phyloP scores from a whole-genome alignment of 441 rosid species.

The Flueggea neowawraea region DNA sequence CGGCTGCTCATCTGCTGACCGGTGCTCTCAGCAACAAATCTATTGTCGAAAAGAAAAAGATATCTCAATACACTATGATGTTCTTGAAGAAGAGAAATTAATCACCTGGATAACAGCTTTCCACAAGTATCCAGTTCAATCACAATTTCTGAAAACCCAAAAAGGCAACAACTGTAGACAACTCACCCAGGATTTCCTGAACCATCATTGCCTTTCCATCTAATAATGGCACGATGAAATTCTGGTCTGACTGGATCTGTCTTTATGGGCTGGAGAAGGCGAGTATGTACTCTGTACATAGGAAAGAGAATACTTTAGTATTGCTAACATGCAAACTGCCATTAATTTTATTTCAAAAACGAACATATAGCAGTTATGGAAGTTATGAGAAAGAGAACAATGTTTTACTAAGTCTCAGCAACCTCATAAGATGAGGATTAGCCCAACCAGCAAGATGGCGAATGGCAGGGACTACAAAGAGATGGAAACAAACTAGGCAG shows the following conservation, averaged over 20 bases:
- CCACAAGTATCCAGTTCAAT: slow-evolving; percentile 6
- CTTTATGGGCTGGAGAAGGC: slow-evolving; percentile 65
- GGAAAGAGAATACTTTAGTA: neutral
- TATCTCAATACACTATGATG: neutral
- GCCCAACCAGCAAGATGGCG: slow-evolving; percentile 87
- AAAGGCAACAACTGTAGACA: slow-evolving; percentile 15
- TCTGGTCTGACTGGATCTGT: slow-evolving; percentile 62
- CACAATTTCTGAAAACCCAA: slow-evolving; percentile 3
- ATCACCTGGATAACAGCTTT: neutral
- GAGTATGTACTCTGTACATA: slow-evolving; percentile 60
- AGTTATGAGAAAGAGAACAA: slow-evolving; percentile 12
- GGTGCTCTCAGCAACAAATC: slow-evolving; percentile 94
- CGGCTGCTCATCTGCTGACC: slow-evolving; percentile 92
- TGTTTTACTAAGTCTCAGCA: slow-evolving; percentile 22
- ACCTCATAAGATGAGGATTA: slow-evolving; percentile 77
- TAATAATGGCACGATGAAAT: slow-evolving; percentile 74
- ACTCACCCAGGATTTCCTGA: slow-evolving; percentile 84
- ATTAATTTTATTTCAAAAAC: slow-evolving; percentile 1
- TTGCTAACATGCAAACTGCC: neutral
- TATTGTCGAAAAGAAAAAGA: slow-evolving; percentile 30
- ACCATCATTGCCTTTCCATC: slow-evolving; percentile 83
- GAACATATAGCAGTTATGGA: slow-evolving; percentile 1
- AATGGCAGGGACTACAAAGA: slow-evolving; percentile 80
- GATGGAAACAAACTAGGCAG: slow-evolving; percentile 88
- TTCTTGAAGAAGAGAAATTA: neutral